These are phyloP conservation scores for Fomes fomentarius DNA, from an alignment of 1,284 basidiomycete genomes.

Conservation along the genomic window DNA sequence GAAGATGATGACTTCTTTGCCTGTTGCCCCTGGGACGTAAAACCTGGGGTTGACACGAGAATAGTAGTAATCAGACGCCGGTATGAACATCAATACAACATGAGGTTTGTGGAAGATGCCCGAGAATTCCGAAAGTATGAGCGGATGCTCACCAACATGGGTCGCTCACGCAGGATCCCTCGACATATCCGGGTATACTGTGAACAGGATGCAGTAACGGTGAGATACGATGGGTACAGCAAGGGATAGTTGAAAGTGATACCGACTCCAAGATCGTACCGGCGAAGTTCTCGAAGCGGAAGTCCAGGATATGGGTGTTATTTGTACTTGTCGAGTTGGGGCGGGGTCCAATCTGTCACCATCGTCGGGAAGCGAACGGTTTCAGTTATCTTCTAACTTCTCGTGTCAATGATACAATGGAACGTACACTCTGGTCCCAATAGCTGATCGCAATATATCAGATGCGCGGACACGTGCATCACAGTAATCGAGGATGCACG, in stretches of 20 bases:
- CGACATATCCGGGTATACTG: conserved; percentile 50
- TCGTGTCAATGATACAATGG: background rate
- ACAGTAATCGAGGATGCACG: conserved; percentile 18
- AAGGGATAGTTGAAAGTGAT: too few species aligned
- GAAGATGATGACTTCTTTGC: conserved; percentile 60
- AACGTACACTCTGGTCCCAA: conserved; percentile 57
- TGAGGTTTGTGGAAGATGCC: too few species aligned
- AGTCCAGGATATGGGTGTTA: conserved; percentile 59
- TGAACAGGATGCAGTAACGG: background rate
- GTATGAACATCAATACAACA: too few species aligned
- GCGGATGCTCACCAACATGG: conserved; percentile 51
- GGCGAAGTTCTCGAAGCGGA: conserved; percentile 56
- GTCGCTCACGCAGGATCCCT: conserved; percentile 59
- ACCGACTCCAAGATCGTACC: conserved; percentile 58
- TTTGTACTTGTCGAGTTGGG: conserved; percentile 48
- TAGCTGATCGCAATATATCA: conserved; percentile 47
- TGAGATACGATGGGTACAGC: background rate
- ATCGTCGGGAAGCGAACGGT: too few species aligned
- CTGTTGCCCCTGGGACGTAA: conserved; percentile 52
- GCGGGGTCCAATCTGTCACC: conserved; percentile 37
- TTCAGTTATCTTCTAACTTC: too few species aligned
- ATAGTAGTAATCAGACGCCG: too few species aligned
- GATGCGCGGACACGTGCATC: background rate
- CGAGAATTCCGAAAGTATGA: too few species aligned
- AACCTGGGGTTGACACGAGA: conserved; percentile 33